These are phyloP conservation scores for Jatropha curcas DNA, from an alignment of 345 rosid species.

Conservation along the genomic window DNA sequence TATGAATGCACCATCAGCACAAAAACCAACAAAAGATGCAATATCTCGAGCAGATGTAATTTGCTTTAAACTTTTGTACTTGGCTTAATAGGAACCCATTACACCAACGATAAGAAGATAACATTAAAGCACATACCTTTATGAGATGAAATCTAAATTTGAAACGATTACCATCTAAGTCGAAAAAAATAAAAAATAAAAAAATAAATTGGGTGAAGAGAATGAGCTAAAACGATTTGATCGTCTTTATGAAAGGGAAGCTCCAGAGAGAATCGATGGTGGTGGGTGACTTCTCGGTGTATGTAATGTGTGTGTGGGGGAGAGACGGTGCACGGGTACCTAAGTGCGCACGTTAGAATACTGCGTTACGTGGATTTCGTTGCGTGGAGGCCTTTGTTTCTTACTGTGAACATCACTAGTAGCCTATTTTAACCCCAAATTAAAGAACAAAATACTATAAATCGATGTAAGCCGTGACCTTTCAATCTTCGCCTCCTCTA, in stretches of 20 bases:
- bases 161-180: neutral
- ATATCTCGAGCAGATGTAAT: neutral
- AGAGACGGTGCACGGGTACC: constrained; percentile 1
- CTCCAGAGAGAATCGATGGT: constrained; percentile 20
- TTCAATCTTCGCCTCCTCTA: neutral
- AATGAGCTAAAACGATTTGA: neutral
- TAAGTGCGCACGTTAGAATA: constrained; percentile 18
- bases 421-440: neutral
- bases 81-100: constrained; percentile 13
- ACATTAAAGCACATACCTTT: constrained; percentile 12
- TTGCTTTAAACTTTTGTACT: neutral
- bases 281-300: constrained; percentile 29
- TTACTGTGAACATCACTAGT: neutral
- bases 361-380: neutral
- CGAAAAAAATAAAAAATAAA: too few species aligned
- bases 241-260: constrained; percentile 2
- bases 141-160: constrained; percentile 3
- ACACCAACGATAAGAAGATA: neutral
- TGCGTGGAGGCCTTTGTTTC: neutral
- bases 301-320: constrained; percentile 8
- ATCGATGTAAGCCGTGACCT: neutral
- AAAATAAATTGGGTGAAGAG: neutral
- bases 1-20: constrained; percentile 26
- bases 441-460: neutral
- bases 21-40: constrained; percentile 13